Percentiles rank a stretch among this genome's conserved stretches.
Conservation (phyloP, 2,329 filamentous ascomycete genomes). For the Aspergillus tubingensis region DNA sequence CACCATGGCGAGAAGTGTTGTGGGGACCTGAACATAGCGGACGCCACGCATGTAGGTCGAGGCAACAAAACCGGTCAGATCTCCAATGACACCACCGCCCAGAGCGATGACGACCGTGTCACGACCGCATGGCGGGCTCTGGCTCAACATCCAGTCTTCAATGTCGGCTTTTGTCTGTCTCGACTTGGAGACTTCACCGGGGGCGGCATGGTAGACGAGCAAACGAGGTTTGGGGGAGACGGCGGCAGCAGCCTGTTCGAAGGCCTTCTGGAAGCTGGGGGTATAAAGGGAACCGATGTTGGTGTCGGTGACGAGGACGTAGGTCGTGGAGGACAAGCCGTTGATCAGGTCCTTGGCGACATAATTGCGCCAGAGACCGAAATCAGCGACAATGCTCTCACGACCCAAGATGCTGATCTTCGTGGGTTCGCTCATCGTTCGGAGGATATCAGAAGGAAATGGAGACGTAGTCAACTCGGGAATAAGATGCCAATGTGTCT, state of each 20-base stretch:
- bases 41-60: conserved; percentile 98
- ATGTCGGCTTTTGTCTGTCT: conserved; percentile 92
- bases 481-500: conserved; percentile 13
- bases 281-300: conserved; percentile 83
- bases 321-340: conserved; percentile 81
- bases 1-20: conserved; percentile 93
- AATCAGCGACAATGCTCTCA: conserved; percentile 88
- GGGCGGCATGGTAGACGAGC: conserved; percentile 81
- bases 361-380: conserved; percentile 82
- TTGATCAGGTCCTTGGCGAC: conserved; percentile 78
- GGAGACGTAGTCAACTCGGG: conserved; percentile 14
- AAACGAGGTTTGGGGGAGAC: conserved; percentile 63
- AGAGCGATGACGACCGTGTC: conserved; percentile 95
- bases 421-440: conserved; percentile 49
- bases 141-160: conserved; percentile 93
- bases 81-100: conserved; percentile 94
- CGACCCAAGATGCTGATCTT: conserved; percentile 82
- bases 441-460: conserved; percentile 5
- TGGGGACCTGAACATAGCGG: conserved; percentile 94
- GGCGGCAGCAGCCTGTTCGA: conserved; percentile 54
- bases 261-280: conserved; percentile 70
- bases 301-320: conserved; percentile 94
- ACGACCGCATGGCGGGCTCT: conserved; percentile 79
- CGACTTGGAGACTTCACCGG: conserved; percentile 91
- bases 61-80: conserved; percentile 96